Conservation (phyloP, 306 rosid species). For the Comarum palustre region DNA sequence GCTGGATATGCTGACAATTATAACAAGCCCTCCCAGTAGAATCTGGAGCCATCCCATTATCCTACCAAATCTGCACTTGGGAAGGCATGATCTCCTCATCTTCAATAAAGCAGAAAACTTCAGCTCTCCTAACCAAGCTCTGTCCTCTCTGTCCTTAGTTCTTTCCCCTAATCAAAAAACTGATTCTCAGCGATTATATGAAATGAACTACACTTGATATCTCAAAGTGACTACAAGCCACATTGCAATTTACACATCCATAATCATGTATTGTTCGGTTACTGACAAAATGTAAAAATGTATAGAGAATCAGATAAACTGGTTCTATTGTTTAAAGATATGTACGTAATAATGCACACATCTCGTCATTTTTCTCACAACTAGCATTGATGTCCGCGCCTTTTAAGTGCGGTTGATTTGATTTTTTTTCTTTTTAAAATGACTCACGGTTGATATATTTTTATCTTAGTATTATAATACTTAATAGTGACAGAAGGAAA, state of each 20-base stretch:
- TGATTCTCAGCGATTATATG: neutral
- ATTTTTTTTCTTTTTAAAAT: no score
- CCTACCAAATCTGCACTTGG: slow-evolving; percentile 44
- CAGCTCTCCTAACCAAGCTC: neutral
- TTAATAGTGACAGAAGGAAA: no score
- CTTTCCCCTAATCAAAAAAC: slow-evolving; percentile 19
- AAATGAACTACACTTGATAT: neutral
- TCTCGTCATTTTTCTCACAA: no score
- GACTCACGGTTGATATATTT: no score
- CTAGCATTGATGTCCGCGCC: no score
- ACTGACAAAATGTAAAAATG: no score
- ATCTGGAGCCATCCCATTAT: slow-evolving; percentile 68
- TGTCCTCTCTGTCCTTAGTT: slow-evolving; percentile 14
- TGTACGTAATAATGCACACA: no score
- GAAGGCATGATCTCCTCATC: slow-evolving; percentile 57
- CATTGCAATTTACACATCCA: neutral
- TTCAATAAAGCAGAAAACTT: neutral
- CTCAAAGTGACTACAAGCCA: neutral
- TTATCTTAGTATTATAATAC: no score
- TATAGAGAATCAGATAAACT: no score
- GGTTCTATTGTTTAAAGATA: no score
- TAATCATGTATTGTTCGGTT: neutral
- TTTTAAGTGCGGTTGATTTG: no score
- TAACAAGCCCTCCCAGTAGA: slow-evolving; percentile 63
- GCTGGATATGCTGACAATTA: slow-evolving; percentile 55